Base-by-base conservation (phyloP, 2,329 filamentous ascomycete genomes). In the Leptographium radiaticola region DNA sequence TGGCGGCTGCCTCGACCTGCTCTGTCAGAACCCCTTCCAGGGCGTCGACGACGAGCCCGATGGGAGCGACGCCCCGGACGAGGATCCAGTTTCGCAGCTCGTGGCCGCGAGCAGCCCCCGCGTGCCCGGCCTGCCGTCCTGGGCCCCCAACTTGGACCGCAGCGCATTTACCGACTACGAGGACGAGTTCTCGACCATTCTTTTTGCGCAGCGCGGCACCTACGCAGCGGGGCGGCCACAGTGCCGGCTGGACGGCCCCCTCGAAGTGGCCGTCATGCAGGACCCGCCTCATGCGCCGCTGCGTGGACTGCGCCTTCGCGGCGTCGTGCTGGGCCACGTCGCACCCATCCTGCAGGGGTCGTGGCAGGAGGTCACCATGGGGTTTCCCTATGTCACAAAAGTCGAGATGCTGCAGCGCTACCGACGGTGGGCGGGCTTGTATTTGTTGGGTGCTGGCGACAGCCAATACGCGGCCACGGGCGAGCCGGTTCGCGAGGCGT, bases 121-220 rank as follows among this genome's bases (percentile, higher is more conserved):
- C 16, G 55, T 49, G 31, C 48, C 30, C 33, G 20, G 39, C 31
- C 45, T 58, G 30, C 54, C 56, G 0, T 56, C 56, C 4, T 58
- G 56, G 56, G 53, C n/a, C 2, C 55, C 55, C 31, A 55, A 57
- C 47, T 53, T 57, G 34, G 55, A 57, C 53, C 46, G 50, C 55
- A 50, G 40, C 47, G 33, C 39, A 11, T 52, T 51, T 20, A n/a
- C 31, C 16, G 54, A 56, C 51, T 47, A 44, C 39, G 10, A 43
- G 15, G 54, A 55, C 56, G 43, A 52, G 45, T 50, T 55, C 20
- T 43, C 51, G 4, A 49, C 50, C 15, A 52, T 57, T 8, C 49
- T 57, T 20, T 55, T 55, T 47, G 56, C 53, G 6, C 53, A 55
- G 51, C 56, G 53, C 34, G 53, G 53, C 49, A 53, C 53, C 38